Conservation (phyloP, 345 rosid species). For the Diplotaxis tenuifolia region DNA sequence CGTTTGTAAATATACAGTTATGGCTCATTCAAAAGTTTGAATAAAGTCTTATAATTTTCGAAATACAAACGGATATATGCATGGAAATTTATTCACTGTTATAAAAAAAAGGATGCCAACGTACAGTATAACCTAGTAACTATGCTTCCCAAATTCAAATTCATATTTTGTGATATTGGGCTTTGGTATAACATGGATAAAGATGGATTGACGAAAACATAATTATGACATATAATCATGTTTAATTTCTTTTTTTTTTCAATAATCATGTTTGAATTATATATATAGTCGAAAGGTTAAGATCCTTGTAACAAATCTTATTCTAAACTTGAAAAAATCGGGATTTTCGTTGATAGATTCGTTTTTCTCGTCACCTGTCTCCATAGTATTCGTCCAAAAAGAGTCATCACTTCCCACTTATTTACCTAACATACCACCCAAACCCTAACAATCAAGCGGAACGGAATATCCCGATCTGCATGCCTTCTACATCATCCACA, state of each 20-base stretch:
- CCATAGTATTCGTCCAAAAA: conserved; percentile 3
- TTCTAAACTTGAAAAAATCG: conserved; percentile 8
- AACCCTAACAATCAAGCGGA: conserved; percentile 9
- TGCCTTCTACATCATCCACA: background rate
- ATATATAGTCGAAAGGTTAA: background rate
- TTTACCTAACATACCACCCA: conserved; percentile 11
- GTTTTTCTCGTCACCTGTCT: conserved; percentile 1
- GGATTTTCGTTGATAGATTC: background rate
- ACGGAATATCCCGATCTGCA: conserved; percentile 25
- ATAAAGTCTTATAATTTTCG: too few species aligned
- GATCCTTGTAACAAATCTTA: conserved; percentile 6
- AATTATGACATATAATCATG: background rate
- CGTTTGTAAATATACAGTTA: too few species aligned
- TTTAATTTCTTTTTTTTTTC: too few species aligned
- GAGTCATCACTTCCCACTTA: background rate
- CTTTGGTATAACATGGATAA: background rate
- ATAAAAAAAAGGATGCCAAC: too few species aligned
- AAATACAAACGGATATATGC: too few species aligned
- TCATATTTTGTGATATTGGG: too few species aligned
- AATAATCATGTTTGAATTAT: background rate
- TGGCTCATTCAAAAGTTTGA: too few species aligned
- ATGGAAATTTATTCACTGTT: too few species aligned
- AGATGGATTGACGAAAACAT: background rate
- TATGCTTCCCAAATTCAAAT: too few species aligned
- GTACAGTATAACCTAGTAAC: too few species aligned